These are phyloP conservation scores for Carex sylvatica DNA, from an alignment of 202 grass and related monocot genomes.

Conservation along the genomic window DNA sequence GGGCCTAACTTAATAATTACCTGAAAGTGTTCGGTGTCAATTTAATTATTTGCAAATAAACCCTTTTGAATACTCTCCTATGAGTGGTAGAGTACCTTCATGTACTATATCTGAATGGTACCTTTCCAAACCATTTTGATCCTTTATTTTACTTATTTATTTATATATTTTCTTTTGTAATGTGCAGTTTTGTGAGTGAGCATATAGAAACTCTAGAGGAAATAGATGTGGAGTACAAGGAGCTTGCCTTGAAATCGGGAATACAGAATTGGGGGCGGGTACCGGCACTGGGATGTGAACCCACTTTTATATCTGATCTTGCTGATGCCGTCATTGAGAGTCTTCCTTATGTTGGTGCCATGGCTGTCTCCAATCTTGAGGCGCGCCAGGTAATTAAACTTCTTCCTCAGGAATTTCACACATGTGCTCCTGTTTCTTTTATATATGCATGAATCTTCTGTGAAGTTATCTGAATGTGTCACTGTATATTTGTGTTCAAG, in stretches of 20 bases:
- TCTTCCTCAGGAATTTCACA: slow-evolving; percentile 18
- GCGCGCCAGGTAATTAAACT: slow-evolving; percentile 81
- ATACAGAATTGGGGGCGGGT: slow-evolving; percentile 88
- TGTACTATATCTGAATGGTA: neutral
- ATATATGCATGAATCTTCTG: neutral
- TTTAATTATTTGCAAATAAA: neutral
- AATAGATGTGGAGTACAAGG: slow-evolving; percentile 96
- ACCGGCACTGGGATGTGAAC: slow-evolving; percentile 74
- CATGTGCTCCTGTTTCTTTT: neutral
- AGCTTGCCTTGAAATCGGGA: slow-evolving; percentile 83
- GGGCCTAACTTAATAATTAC: neutral
- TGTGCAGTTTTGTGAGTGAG: slow-evolving; percentile 92
- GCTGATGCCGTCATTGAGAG: slow-evolving; percentile 95
- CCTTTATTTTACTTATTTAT: neutral
- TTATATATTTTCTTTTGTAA: neutral
- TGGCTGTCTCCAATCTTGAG: slow-evolving; percentile 97
- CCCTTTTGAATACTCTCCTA: neutral
- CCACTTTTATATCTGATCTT: slow-evolving; percentile 82
- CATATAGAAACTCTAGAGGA: slow-evolving; percentile 98
- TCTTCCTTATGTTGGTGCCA: slow-evolving; percentile 93
- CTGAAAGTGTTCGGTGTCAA: neutral
- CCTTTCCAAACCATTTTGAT: slow-evolving; percentile 3
- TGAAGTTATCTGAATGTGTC: neutral
- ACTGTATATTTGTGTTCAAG: neutral
- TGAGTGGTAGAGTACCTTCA: slow-evolving; percentile 1